A percentile compares a stretch with the other conserved stretches of the same genome.
phyloP scores from a whole-genome alignment of 1,139 yeast genomes.

The Lodderomyces oxycetoniae region DNA sequence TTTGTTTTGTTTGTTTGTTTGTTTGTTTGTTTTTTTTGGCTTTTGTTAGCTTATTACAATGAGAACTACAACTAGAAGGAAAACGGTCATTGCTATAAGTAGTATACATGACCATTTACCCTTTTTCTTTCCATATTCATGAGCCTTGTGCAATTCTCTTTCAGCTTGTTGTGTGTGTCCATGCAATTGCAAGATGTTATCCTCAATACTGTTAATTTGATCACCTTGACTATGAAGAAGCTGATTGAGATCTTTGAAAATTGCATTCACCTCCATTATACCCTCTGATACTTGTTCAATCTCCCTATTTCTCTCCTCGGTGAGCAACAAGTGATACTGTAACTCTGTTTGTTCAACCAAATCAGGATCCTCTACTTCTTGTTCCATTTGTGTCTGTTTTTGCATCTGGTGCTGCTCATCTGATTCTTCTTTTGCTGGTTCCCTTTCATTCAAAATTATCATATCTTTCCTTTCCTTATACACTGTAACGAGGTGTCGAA shows the following conservation, averaged over 20 bases:
- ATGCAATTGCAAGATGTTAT: constrained; percentile 63
- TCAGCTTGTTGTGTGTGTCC: constrained; percentile 67
- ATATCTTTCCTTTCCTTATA: constrained; percentile 32
- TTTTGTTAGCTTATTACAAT: constrained; percentile 31
- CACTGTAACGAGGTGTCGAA: constrained; percentile 23
- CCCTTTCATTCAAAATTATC: constrained; percentile 14
- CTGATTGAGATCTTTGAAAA: constrained; percentile 74
- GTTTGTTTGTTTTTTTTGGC: background rate
- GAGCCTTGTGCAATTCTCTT: constrained; percentile 65
- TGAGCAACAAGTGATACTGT: constrained; percentile 65
- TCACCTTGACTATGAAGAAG: constrained; percentile 81
- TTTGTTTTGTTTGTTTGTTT: background rate
- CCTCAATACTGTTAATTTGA: constrained; percentile 78
- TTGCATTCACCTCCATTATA: constrained; percentile 76
- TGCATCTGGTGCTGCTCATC: background rate
- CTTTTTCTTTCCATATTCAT: constrained; percentile 64
- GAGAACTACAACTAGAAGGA: constrained; percentile 36
- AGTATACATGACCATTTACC: constrained; percentile 72
- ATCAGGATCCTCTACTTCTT: constrained; percentile 36
- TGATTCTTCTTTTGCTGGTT: background rate
- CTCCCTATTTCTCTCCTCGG: constrained; percentile 70
- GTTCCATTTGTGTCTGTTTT: constrained; percentile 17
- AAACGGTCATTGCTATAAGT: constrained; percentile 41
- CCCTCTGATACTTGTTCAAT: constrained; percentile 71
- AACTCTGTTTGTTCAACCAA: constrained; percentile 54